Conservation (phyloP, 2,329 filamentous ascomycete species). For the Diaporthe australafricana region DNA sequence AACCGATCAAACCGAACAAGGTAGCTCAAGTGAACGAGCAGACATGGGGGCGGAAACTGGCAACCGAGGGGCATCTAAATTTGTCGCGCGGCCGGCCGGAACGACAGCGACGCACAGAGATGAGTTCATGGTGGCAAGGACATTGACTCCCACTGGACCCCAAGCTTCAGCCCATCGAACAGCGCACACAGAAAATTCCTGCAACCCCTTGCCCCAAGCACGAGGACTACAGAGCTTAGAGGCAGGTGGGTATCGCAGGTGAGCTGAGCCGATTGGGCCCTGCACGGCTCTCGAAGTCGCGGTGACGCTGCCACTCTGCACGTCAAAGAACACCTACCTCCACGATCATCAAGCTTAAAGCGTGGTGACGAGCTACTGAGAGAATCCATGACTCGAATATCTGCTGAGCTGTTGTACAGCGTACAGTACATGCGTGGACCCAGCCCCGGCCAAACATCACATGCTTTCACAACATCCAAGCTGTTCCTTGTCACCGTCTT, state of each 20-base stretch:
- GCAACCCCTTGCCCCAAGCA: slow-evolving; percentile 14
- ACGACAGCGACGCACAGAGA: background rate
- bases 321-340: background rate
- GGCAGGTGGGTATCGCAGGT: background rate
- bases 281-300: background rate
- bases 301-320: slow-evolving; percentile 4
- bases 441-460: background rate
- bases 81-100: background rate
- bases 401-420: background rate
- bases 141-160: slow-evolving; percentile 2
- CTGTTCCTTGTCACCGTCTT: background rate
- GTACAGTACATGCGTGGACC: background rate
- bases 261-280: slow-evolving; percentile 6
- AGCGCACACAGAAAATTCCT: background rate
- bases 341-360: background rate
- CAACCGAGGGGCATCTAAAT: background rate
- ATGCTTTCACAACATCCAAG: slow-evolving; percentile 7
- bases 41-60: background rate
- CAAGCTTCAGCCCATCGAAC: background rate
- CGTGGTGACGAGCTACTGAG: background rate
- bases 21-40: background rate
- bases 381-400: slow-evolving; percentile 7
- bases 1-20: background rate
- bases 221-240: slow-evolving; percentile 7
- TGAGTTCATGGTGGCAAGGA: slow-evolving; percentile 24